Base-by-base conservation (phyloP, 2,329 filamentous ascomycete genomes). In the Grosmannia huntii region DNA sequence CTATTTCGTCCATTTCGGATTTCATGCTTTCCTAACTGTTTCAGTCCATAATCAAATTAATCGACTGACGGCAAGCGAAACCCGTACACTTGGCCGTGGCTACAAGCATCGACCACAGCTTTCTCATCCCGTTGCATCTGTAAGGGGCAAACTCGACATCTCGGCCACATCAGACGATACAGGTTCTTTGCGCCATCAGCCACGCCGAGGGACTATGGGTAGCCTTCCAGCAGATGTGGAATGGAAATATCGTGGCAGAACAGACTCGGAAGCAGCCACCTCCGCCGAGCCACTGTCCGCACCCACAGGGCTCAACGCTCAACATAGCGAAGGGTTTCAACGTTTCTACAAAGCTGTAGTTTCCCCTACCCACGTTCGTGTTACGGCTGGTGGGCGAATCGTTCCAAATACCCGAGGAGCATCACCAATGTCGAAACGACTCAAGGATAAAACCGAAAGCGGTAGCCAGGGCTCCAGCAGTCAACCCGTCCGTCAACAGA, bases 331-430 rank as follows among this genome's bases (percentile, higher is more conserved):
- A 66, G 83, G 83, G n/a, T 86, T 86, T 63, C 79, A 84, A 67
- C 75, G 78, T 56, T 86, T 86, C 66, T 85, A 83, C 70, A 82
- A 83, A 66, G 82, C 83, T 12, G 83, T 86, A n/a, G 76, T 81
- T 5, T 86, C 83, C 38, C 83, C 83, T 9, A 83, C 81, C 16
- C 82, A 86, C 67, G 78, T 86, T 61, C 79, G 83, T 19, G 83
- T 86, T 55, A 86, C 83, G 23, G 83, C 83, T 60, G 82, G 83
- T 59, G 83, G 83, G 49, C 76, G 82, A 44, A 86, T 86, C 64
- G 83, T 86, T 1, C 83, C 82, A 54, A 86, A 86, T 64, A 84
- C 76, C 38, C 76, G 82, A 50, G 75, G 72, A 14, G 72, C 76
- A 2, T 71, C 72, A 5, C 83, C 81, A 10, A 79, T 3, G 76